Conservation (phyloP, 208 protist species). For the Leishmania aethiopica region DNA sequence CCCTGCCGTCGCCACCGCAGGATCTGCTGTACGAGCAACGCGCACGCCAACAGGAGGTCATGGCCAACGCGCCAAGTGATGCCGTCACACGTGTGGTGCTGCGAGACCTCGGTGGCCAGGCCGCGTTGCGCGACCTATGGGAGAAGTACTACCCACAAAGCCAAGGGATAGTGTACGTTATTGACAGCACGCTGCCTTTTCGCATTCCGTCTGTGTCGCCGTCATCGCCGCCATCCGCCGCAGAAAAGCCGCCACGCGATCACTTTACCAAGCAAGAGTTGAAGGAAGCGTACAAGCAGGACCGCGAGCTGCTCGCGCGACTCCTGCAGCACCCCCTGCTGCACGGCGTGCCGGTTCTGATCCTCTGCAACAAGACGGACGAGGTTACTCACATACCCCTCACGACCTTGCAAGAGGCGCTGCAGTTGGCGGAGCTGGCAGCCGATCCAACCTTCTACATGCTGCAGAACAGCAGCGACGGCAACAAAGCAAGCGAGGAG, state of each 20-base stretch:
- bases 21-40: conserved; percentile 15
- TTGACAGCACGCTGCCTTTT: conserved; percentile 71
- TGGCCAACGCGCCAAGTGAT: conserved; percentile 17
- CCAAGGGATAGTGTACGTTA: conserved; percentile 93
- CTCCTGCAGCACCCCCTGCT: conserved; percentile 88
- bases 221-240: neutral
- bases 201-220: neutral
- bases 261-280: conserved; percentile 28
- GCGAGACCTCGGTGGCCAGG: conserved; percentile 97
- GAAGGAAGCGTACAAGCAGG: conserved; percentile 30
- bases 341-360: conserved; percentile 76
- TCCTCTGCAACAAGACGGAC: conserved; percentile 96
- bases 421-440: conserved; percentile 69
- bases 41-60: conserved; percentile 15
- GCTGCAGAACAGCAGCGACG: conserved; percentile 8
- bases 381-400: conserved; percentile 52
- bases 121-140: conserved; percentile 95
- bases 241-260: conserved; percentile 10
- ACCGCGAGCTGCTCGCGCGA: conserved; percentile 57
- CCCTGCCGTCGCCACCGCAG: conserved; percentile 51
- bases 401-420: conserved; percentile 58
- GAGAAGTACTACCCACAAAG: conserved; percentile 96
- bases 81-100: conserved; percentile 69
- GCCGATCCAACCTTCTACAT: conserved; percentile 46
- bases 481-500: neutral